Conservation (phyloP, 208 protist genomes). For the Leishmania aethiopica region DNA sequence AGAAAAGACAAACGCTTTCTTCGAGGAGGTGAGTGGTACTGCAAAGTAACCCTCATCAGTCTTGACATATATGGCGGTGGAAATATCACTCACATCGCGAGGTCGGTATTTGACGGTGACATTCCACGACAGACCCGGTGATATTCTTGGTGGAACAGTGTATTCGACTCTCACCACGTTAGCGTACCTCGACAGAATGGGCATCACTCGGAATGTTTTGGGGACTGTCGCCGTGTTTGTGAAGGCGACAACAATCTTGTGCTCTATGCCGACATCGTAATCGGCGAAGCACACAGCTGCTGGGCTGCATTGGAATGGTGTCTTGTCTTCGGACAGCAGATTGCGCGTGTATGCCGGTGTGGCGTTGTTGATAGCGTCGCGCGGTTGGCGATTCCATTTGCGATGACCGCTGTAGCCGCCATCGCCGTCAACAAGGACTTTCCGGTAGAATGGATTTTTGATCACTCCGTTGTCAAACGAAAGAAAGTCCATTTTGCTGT, state of each 20-base stretch:
- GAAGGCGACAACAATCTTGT: conserved; percentile 57
- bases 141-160: conserved; percentile 68
- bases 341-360: conserved; percentile 19
- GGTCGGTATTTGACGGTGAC: conserved; percentile 71
- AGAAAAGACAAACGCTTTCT: conserved; percentile 52
- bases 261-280: conserved; percentile 78
- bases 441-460: conserved; percentile 56
- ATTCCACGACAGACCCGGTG: conserved; percentile 77
- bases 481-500: conserved; percentile 55
- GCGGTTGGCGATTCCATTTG: conserved; percentile 16
- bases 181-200: conserved; percentile 61
- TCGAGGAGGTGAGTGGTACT: conserved; percentile 57
- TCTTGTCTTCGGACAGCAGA: conserved; percentile 13
- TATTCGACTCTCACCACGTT: conserved; percentile 70
- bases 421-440: conserved; percentile 13
- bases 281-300: conserved; percentile 67
- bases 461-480: conserved; percentile 66
- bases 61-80: conserved; percentile 59
- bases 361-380: conserved; percentile 7
- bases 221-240: conserved; percentile 80
- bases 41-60: conserved; percentile 68
- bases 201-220: conserved; percentile 76
- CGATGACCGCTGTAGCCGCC: not conserved
- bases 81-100: conserved; percentile 62
- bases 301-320: conserved; percentile 50